Evolutionary conservation across 2,329 filamentous ascomycete species (phyloP).

Genomic region (Neopestalotiopsis sp.): DNA sequence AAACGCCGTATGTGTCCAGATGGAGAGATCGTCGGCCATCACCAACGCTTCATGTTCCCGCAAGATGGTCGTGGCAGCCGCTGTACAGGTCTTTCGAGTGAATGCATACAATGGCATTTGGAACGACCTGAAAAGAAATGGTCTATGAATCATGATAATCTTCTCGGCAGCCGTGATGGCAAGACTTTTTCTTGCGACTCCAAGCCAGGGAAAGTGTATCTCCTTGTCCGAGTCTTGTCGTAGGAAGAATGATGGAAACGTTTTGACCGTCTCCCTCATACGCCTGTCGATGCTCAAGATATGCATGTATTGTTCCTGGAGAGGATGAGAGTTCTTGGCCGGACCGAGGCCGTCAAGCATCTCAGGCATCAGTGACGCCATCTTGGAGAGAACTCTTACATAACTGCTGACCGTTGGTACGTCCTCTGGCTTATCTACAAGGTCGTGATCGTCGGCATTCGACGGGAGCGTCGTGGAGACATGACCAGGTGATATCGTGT

Average conservation of each 20-base stretch:
- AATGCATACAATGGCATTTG: background rate
- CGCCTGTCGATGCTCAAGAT: conserved; percentile 11
- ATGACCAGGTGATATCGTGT: conserved; percentile 3
- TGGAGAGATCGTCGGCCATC: conserved; percentile 3
- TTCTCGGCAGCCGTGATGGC: conserved; percentile 6
- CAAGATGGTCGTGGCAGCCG: conserved; percentile 3
- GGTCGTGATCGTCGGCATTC: conserved; percentile 3
- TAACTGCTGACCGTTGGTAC: conserved; percentile 10
- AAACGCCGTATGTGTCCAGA: conserved; percentile 13
- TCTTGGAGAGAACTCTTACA: background rate
- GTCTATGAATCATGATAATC: conserved; percentile 14
- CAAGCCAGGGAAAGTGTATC: background rate
- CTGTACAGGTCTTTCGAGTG: conserved; percentile 2
- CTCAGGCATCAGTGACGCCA: conserved; percentile 11
- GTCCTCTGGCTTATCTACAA: background rate
- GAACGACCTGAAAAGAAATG: conserved; percentile 6
- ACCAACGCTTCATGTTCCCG: conserved; percentile 8
- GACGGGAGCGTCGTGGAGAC: background rate
- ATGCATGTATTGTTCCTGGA: conserved; percentile 10
- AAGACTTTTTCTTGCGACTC: background rate
- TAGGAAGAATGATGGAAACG: background rate
- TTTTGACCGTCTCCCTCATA: conserved; percentile 5
- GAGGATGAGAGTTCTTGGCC: background rate
- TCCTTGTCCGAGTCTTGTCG: background rate
- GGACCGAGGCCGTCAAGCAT: conserved; percentile 1